Conservation (phyloP, 768 basidiomycete species). For the Trametes cubensis region DNA sequence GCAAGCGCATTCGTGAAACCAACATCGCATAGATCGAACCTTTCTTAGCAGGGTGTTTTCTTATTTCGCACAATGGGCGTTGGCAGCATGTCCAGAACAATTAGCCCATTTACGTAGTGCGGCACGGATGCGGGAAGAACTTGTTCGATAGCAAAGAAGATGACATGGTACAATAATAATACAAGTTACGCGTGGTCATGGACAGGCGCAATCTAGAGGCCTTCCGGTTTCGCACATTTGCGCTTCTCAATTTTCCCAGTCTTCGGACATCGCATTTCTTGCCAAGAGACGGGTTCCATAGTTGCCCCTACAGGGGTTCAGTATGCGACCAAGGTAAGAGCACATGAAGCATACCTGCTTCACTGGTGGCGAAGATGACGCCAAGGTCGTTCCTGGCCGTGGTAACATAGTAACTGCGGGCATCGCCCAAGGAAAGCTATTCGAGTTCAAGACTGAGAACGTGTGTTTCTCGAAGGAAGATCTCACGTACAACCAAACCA, state of each 20-base stretch:
- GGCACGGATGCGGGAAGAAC: not conserved
- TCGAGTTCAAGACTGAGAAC: not conserved
- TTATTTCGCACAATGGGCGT: too few relatives aligned
- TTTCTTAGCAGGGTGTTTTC: too few relatives aligned
- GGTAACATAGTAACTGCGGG: conserved; percentile 89
- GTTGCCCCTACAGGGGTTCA: conserved; percentile 58
- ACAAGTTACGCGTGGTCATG: not conserved
- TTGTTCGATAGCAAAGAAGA: not conserved
- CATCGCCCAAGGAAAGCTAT: conserved; percentile 90
- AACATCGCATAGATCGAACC: too few relatives aligned
- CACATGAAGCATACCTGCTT: conserved; percentile 61
- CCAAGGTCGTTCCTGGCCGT: conserved; percentile 90
- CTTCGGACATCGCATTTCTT: conserved; percentile 86
- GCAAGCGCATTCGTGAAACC: too few relatives aligned
- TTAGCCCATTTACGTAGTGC: too few relatives aligned
- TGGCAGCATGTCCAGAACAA: too few relatives aligned
- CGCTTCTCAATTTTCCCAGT: conserved; percentile 79
- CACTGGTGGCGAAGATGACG: conserved; percentile 88
- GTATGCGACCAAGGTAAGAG: not conserved
- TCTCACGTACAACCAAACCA: conserved; percentile 72
- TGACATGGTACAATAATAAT: not conserved
- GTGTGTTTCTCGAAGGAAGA: not conserved
- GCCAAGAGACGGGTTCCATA: conserved; percentile 87
- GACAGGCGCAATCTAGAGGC: conserved; percentile 39
- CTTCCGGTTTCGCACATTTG: conserved; percentile 86